Base-by-base conservation (phyloP, 148 eudicot species). In the Vaccinium myrtillus region DNA sequence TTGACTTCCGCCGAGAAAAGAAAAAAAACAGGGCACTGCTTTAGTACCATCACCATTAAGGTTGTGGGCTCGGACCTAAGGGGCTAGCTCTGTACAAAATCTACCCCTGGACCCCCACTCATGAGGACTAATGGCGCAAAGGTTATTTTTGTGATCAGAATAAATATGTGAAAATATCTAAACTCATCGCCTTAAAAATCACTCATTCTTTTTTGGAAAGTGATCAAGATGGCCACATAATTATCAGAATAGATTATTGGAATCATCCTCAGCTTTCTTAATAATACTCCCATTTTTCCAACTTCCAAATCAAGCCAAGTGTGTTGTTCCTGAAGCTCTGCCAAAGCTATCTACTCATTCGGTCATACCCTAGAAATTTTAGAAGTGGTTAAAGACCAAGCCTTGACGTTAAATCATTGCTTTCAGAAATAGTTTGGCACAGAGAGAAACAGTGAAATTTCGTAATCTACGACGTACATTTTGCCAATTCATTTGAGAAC, bases 401-500 rank as follows among this genome's bases (percentile, higher is more conserved):
- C 78, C 25, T 51, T 32, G 16, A 18, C 0, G 1, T 51, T 39
- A 53, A 73, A 83, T 55, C 12, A 49, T 25, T 49, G 11, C 79
- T 27, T 65, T 65, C 23, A 8, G 30, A 65, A 65, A 65, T 65
- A 65, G 30, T 65, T 8, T 4, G 10, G 23, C 71, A 73, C 16
- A 43, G 13, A 74, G 9, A 74, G 13, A 81, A 74, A 39, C 0
- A 73, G 23, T 25, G 27, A 23, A n/a, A 27, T 49, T 54, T n/a
- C 0, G 12, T 21, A 50, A 81, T 19, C 23, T 58, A 79, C 73
- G n/a, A 53, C 92, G 27, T 93, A 95, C 98, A 94, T 86, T 84
- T 93, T 30, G 86, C 89, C 94, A 95, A 89, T 73, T 97, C 99
- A 84, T 89, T 83, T 75, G 86, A 75, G 86, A 90, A 97, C 80